phyloP scores from a whole-genome alignment of 768 basidiomycete genomes.

The Melanogaster broomeanus region DNA sequence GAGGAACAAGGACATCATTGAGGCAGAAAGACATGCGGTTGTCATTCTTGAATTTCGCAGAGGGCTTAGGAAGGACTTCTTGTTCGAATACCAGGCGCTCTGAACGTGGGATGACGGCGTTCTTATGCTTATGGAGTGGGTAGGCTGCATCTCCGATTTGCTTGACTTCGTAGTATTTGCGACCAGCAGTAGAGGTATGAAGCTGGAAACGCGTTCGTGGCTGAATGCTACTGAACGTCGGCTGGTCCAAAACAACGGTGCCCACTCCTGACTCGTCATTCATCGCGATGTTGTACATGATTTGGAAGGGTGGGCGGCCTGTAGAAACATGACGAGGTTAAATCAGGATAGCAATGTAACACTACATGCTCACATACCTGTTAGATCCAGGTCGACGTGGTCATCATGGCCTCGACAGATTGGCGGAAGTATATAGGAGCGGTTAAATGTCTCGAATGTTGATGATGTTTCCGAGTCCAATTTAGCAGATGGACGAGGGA shows the following conservation, averaged over 20 bases:
- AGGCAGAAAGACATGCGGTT: conserved; percentile 75
- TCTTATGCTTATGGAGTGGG: conserved; percentile 68
- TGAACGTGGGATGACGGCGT: conserved; percentile 63
- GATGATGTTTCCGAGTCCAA: conserved; percentile 62
- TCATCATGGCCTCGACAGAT: conserved; percentile 83
- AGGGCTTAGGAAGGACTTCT: conserved; percentile 78
- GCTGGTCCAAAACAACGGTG: conserved; percentile 71
- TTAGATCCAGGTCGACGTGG: conserved; percentile 82
- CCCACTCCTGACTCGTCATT: conserved; percentile 68
- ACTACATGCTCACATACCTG: conserved; percentile 45
- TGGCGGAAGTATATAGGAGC: conserved; percentile 71
- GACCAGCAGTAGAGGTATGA: conserved; percentile 73
- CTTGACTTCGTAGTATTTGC: conserved; percentile 88
- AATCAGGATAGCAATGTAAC: neutral
- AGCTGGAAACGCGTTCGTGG: conserved; percentile 78
- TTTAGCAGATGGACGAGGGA: conserved; percentile 74
- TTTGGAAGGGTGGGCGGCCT: conserved; percentile 93
- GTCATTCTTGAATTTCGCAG: conserved; percentile 71
- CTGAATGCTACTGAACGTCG: conserved; percentile 84
- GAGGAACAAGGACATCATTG: conserved; percentile 61
- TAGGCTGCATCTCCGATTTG: conserved; percentile 87
- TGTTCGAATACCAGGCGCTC: conserved; percentile 82
- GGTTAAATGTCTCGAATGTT: conserved; percentile 61
- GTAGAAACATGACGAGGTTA: neutral
- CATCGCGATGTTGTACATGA: conserved; percentile 84